These are phyloP conservation scores for Physcomitrellopsis africana DNA, from an alignment of 225 moss, liverwort and hornwort genomes.

Conservation along the genomic window DNA sequence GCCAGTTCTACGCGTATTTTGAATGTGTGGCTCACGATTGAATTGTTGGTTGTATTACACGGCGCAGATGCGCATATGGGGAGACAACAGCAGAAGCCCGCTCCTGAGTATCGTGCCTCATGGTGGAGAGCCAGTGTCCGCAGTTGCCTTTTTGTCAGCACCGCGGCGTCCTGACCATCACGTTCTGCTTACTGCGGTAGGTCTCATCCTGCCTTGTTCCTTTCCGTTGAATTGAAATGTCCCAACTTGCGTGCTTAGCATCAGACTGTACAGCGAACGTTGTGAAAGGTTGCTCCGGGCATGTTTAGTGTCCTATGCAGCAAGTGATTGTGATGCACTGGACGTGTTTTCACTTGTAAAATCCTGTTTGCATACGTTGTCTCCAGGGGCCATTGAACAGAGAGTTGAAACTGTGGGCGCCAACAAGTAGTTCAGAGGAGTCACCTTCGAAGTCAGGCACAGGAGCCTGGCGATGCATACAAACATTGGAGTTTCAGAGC, in stretches of 20 bases:
- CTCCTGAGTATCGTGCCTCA: slow-evolving; percentile 72
- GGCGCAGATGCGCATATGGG: slow-evolving; percentile 88
- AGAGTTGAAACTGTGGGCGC: slow-evolving; percentile 93
- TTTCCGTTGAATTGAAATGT: not conserved
- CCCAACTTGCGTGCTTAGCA: not conserved
- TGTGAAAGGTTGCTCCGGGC: not conserved
- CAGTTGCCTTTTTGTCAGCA: slow-evolving; percentile 85
- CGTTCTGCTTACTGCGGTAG: slow-evolving; percentile 89
- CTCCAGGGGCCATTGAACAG: slow-evolving; percentile 83
- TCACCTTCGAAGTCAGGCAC: slow-evolving; percentile 58
- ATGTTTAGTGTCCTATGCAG: not conserved
- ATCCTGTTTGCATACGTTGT: slow-evolving; percentile 13
- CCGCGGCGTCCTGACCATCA: slow-evolving; percentile 76
- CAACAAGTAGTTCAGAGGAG: slow-evolving; percentile 51
- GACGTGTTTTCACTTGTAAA: not conserved
- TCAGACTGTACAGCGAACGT: not conserved
- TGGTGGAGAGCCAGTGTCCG: slow-evolving; percentile 76
- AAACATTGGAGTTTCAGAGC: slow-evolving; percentile 85
- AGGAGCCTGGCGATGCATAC: slow-evolving; percentile 83
- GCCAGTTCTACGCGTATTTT: not conserved
- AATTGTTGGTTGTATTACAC: slow-evolving; percentile 19
- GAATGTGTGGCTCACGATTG: slow-evolving; percentile 16
- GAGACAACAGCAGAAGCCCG: slow-evolving; percentile 64
- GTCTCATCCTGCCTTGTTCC: not conserved
- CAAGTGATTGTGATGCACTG: not conserved